phyloP scores from a whole-genome alignment of 192 early-diverging fungal species.

The Rhizophagus clarus region DNA sequence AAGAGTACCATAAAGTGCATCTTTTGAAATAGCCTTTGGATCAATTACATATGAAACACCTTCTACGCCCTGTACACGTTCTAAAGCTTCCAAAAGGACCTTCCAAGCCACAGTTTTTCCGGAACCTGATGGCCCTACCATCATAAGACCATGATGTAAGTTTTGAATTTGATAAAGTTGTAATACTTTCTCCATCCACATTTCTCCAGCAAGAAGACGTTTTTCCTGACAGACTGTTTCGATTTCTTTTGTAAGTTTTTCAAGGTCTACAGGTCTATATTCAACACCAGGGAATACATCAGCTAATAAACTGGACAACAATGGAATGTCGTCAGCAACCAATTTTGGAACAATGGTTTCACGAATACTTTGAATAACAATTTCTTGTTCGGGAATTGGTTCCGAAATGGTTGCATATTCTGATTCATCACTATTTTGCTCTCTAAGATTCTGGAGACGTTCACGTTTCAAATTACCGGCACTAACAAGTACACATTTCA shows the following conservation, averaged over 20 bases:
- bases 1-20: slow-evolving; percentile 93
- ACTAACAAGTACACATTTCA: slow-evolving; percentile 98
- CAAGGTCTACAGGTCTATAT: slow-evolving; percentile 78
- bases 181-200: slow-evolving; percentile 96
- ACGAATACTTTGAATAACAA: slow-evolving; percentile 94
- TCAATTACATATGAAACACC: slow-evolving; percentile 95
- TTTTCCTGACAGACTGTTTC: slow-evolving; percentile 75
- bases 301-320: slow-evolving; percentile 81
- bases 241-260: slow-evolving; percentile 73
- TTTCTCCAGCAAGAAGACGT: slow-evolving; percentile 70
- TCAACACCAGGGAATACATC: slow-evolving; percentile 95
- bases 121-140: slow-evolving; percentile 97
- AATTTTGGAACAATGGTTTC: slow-evolving; percentile 99
- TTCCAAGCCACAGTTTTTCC: slow-evolving; percentile 96
- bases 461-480: slow-evolving; percentile 99
- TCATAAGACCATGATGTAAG: slow-evolving; percentile 99
- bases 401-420: slow-evolving; percentile 63
- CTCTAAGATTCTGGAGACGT: slow-evolving; percentile 57
- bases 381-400: slow-evolving; percentile 79
- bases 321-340: slow-evolving; percentile 91
- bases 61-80: slow-evolving; percentile 86
- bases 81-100: slow-evolving; percentile 87
- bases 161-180: slow-evolving; percentile 98
- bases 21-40: slow-evolving; percentile 97
- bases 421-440: slow-evolving; percentile 35